Evolutionary conservation across 331 rosid species (phyloP).

Genomic region (Dryas integrifolia): DNA sequence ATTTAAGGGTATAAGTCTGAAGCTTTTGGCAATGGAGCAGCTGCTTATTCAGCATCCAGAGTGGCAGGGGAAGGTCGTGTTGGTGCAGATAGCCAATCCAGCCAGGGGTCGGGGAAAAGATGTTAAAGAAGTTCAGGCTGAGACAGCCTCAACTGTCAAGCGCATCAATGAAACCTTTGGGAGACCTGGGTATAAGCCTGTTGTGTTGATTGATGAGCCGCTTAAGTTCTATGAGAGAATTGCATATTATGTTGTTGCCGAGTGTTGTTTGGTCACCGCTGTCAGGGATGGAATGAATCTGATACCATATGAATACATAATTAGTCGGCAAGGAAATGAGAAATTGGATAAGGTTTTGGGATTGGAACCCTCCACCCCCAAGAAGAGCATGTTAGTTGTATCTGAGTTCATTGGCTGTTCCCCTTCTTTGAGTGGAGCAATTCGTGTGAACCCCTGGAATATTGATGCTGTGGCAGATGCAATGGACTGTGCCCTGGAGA

Average conservation of each 20-base stretch:
- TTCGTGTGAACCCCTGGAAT: constrained; percentile 80
- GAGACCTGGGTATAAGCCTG: constrained; percentile 66
- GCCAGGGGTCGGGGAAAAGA: constrained; percentile 72
- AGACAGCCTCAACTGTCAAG: constrained; percentile 52
- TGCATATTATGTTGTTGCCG: constrained; percentile 71
- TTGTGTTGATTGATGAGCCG: constrained; percentile 61
- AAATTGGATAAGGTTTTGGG: constrained; percentile 52
- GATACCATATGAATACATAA: constrained; percentile 66
- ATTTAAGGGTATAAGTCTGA: constrained; percentile 71
- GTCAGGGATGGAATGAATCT: constrained; percentile 83
- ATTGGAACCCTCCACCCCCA: constrained; percentile 36
- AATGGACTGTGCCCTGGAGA: constrained; percentile 62
- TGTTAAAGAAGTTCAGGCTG: constrained; percentile 65
- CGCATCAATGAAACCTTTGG: constrained; percentile 62
- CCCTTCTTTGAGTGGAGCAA: constrained; percentile 79
- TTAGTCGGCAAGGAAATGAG: constrained; percentile 62
- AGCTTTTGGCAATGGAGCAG: constrained; percentile 81
- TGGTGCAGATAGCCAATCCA: constrained; percentile 78
- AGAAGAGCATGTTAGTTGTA: constrained; percentile 68
- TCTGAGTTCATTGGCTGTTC: constrained; percentile 81
- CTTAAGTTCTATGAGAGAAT: constrained; percentile 66
- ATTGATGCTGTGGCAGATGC: constrained; percentile 78
- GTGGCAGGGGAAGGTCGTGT: constrained; percentile 56
- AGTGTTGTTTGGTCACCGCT: constrained; percentile 77
- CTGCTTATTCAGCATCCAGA: constrained; percentile 61